These are phyloP conservation scores for Microsporum ferrugineum DNA, from an alignment of 2,329 filamentous ascomycete species.

Conservation along the genomic window DNA sequence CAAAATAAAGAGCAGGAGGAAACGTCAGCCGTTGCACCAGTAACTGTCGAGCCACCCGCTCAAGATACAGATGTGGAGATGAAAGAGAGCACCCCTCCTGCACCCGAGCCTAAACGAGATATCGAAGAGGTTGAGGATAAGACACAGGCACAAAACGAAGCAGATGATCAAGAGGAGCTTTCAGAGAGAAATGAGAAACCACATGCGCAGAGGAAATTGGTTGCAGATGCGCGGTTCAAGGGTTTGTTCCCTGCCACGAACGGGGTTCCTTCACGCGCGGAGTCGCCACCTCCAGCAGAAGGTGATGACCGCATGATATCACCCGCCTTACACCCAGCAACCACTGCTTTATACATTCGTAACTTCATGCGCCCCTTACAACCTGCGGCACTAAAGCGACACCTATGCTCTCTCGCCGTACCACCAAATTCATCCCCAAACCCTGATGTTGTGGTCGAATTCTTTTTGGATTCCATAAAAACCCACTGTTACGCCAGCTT, in stretches of 20 bases:
- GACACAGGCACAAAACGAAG: conserved; percentile 4
- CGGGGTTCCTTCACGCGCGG: conserved; percentile 17
- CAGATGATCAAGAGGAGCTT: conserved; percentile 12
- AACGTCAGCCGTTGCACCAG: background rate
- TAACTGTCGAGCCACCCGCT: background rate
- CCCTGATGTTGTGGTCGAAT: conserved; percentile 49
- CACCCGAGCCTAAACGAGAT: background rate
- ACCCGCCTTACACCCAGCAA: conserved; percentile 59
- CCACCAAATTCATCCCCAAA: conserved; percentile 43
- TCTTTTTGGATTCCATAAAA: conserved; percentile 73
- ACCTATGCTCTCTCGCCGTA: conserved; percentile 59
- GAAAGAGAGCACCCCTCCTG: conserved; percentile 4
- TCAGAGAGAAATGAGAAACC: conserved; percentile 17
- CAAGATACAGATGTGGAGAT: background rate
- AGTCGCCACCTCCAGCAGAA: conserved; percentile 24
- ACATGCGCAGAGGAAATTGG: conserved; percentile 21
- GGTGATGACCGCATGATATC: conserved; percentile 31
- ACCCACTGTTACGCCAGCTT: conserved; percentile 81
- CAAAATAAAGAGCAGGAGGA: background rate
- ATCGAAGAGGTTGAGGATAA: conserved; percentile 1
- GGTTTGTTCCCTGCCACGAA: conserved; percentile 33
- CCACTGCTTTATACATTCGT: conserved; percentile 72
- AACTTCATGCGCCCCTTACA: conserved; percentile 83
- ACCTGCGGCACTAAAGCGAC: conserved; percentile 51
- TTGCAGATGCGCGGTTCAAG: conserved; percentile 39